Conservation (phyloP, 1,284 basidiomycete genomes). For the Tylopilus sp. region DNA sequence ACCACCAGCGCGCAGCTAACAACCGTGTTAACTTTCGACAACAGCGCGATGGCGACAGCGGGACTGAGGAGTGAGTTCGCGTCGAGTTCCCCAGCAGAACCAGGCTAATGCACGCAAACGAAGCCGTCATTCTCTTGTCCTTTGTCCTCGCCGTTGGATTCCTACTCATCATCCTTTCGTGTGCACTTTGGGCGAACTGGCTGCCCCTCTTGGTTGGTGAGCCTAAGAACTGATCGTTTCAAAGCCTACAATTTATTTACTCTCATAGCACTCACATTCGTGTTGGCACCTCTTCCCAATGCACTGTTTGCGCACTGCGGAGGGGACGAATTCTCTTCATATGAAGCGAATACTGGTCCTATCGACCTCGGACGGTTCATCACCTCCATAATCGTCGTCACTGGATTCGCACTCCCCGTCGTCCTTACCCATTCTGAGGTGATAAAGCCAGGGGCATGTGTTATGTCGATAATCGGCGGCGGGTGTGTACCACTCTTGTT, state of each 20-base stretch:
- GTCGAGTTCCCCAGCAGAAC: not conserved
- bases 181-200: constrained; percentile 97
- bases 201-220: constrained; percentile 92
- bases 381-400: constrained; percentile 86
- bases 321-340: constrained; percentile 78
- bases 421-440: constrained; percentile 90
- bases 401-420: constrained; percentile 91
- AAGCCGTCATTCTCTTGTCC: constrained; percentile 91
- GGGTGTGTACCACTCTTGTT: constrained; percentile 42
- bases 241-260: constrained; percentile 1
- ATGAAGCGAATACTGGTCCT: constrained; percentile 58
- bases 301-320: constrained; percentile 84
- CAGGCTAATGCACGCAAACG: constrained; percentile 3
- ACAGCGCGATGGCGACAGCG: constrained; percentile 39
- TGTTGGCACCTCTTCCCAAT: constrained; percentile 94
- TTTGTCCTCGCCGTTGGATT: constrained; percentile 97
- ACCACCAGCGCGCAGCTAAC: constrained; percentile 1
- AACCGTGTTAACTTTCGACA: not conserved
- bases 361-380: constrained; percentile 88
- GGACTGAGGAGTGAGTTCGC: constrained; percentile 33
- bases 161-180: constrained; percentile 95
- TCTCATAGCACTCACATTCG: constrained; percentile 82
- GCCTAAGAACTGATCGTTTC: constrained; percentile 33
- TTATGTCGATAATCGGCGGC: constrained; percentile 94
- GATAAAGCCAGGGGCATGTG: constrained; percentile 81